Conservation (phyloP, 2,329 filamentous ascomycete genomes). For the Ceratocystis variospora region DNA sequence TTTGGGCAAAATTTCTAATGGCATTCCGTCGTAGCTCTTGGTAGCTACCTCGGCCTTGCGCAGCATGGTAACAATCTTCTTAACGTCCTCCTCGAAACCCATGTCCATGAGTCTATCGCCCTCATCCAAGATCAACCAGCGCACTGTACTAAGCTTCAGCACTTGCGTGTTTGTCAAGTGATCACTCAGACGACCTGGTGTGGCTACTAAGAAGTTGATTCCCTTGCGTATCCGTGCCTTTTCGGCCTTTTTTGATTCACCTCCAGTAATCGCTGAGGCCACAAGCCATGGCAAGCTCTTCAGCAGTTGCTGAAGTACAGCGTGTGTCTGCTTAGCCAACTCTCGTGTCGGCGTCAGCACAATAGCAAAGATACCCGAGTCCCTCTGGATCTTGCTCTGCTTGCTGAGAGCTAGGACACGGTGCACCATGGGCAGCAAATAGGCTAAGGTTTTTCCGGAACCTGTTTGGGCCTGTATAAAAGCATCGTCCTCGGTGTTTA, state of each 20-base stretch:
- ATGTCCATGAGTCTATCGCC: slow-evolving; percentile 97
- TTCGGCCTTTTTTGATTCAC: slow-evolving; percentile 62
- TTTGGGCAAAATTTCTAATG: slow-evolving; percentile 52
- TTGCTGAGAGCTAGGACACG: slow-evolving; percentile 66
- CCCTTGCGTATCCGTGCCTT: slow-evolving; percentile 91
- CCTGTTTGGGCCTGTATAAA: slow-evolving; percentile 96
- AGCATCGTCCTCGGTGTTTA: slow-evolving; percentile 72
- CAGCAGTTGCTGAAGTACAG: slow-evolving; percentile 71
- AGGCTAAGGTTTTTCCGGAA: slow-evolving; percentile 95
- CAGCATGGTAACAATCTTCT: slow-evolving; percentile 69
- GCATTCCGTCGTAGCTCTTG: slow-evolving; percentile 43
- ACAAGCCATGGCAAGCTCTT: slow-evolving; percentile 91
- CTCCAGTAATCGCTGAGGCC: slow-evolving; percentile 64
- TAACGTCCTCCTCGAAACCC: slow-evolving; percentile 88
- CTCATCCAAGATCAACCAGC: slow-evolving; percentile 91
- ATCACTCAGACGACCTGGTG: slow-evolving; percentile 78
- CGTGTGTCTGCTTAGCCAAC: slow-evolving; percentile 82
- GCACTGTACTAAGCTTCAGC: slow-evolving; percentile 72
- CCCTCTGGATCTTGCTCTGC: slow-evolving; percentile 52
- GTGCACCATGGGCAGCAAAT: slow-evolving; percentile 82
- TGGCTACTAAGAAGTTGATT: slow-evolving; percentile 89
- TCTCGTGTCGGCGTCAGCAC: slow-evolving; percentile 90
- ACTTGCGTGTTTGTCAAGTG: slow-evolving; percentile 87
- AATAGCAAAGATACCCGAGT: slow-evolving; percentile 85
- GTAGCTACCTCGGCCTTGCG: slow-evolving; percentile 48